phyloP scores from a whole-genome alignment of 176 grass and related monocot genomes.

The Rhynchospora breviuscula region DNA sequence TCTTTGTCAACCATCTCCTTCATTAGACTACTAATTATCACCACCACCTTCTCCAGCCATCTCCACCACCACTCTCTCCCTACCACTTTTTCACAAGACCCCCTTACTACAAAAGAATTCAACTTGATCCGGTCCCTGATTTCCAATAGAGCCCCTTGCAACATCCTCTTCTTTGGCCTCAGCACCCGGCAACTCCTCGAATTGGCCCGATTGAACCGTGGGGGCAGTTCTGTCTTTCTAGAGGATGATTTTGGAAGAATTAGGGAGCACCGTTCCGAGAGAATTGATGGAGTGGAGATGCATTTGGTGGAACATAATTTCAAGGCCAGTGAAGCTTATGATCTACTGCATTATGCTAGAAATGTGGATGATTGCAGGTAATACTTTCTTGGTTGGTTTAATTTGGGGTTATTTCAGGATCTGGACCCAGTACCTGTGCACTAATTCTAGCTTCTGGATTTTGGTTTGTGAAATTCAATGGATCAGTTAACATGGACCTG shows the following conservation, averaged over 20 bases:
- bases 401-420: neutral
- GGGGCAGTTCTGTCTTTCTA: constrained; percentile 31
- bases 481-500: neutral
- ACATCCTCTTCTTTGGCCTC: constrained; percentile 42
- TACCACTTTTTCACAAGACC: constrained; percentile 11
- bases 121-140: constrained; percentile 27
- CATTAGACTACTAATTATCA: constrained; percentile 32
- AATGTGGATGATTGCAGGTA: constrained; percentile 23
- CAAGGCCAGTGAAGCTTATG: constrained; percentile 31
- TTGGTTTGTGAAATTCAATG: neutral
- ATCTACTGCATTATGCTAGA: constrained; percentile 33
- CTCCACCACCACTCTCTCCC: neutral
- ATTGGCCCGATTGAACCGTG: constrained; percentile 23
- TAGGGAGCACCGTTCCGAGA: neutral
- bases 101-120: constrained; percentile 33
- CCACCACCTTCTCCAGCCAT: constrained; percentile 21
- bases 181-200: constrained; percentile 27
- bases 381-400: neutral
- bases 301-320: constrained; percentile 22
- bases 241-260: constrained; percentile 29
- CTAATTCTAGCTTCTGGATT: neutral
- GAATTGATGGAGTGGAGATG: constrained; percentile 7
- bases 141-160: constrained; percentile 31
- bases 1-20: constrained; percentile 33
- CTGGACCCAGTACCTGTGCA: neutral